Evolutionary conservation across 139 green algal genomes (phyloP).

Genomic region (Eudorina sp.): DNA sequence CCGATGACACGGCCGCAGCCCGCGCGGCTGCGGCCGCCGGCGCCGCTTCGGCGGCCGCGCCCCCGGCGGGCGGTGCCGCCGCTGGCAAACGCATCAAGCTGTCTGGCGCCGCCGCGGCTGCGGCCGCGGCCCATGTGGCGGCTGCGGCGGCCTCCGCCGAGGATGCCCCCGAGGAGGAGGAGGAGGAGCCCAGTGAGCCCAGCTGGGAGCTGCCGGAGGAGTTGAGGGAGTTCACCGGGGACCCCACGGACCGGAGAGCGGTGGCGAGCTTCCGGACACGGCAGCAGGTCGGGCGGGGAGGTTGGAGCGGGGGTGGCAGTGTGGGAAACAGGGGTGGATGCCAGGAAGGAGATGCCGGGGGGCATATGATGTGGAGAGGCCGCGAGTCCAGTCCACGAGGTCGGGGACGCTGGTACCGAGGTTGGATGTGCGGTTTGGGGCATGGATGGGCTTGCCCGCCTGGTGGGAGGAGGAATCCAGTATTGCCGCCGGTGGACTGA

Average conservation of each 20-base stretch:
- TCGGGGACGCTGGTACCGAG: too few relatives aligned
- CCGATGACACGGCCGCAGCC: not conserved
- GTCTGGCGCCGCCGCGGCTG: not conserved
- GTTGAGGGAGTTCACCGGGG: slow-evolving; percentile 53
- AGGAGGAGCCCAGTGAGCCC: slow-evolving; percentile 30
- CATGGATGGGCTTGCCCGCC: too few relatives aligned
- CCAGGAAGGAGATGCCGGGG: too few relatives aligned
- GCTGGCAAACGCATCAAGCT: slow-evolving; percentile 37
- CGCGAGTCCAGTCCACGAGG: too few relatives aligned
- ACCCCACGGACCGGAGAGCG: slow-evolving; percentile 53
- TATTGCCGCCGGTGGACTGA: too few relatives aligned
- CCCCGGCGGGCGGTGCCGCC: not conserved
- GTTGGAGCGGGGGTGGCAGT: too few relatives aligned
- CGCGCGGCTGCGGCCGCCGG: not conserved
- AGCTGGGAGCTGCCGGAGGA: slow-evolving; percentile 60
- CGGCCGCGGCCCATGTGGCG: not conserved
- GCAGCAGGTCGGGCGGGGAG: slow-evolving; percentile 20
- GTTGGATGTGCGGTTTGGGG: too few relatives aligned
- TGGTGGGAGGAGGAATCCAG: too few relatives aligned
- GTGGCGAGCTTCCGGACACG: slow-evolving; percentile 52
- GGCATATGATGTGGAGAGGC: too few relatives aligned
- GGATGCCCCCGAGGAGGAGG: slow-evolving; percentile 20
- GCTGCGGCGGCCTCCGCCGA: not conserved
- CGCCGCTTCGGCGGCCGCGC: not conserved
- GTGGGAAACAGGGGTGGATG: too few relatives aligned